Evolutionary conservation across 1,284 basidiomycete genomes (phyloP), one percentile per base, ranked within the genome.

Genomic region (Lignosus rhinocerotis): DNA sequence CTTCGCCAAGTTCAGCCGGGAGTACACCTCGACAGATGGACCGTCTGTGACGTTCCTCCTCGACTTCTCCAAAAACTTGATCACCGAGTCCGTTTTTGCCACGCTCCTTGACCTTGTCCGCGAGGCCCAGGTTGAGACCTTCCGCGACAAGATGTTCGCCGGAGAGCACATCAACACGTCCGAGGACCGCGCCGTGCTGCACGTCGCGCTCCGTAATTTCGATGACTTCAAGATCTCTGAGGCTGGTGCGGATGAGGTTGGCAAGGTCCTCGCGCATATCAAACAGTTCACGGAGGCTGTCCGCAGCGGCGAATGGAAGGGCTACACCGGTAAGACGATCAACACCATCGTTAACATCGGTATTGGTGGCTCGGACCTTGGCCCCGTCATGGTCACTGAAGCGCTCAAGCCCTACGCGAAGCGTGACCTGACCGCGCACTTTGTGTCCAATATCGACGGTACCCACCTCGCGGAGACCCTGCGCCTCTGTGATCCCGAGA

Each of bases 131-230:
- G 87, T 99, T 61, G 93, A 97, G 82, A 73, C 82, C 52, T 87
- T 85, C 75, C 86, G 95, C 54, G 92, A 98, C 73, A 88, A 88
- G 74, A 97, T 98, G 95, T 98, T 96, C 72, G 76, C 87, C 1
- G 96, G 97, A 56, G 86, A 94, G 75, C 96, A 98, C 78, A 98
- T 99, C 84, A 98, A 99, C 82, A 96, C 94, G 17, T 96, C 94
- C 25, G 96, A 99, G 75, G 96, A 92, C 72, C 93, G 96, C 58
- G 92, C 97, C 6, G 96, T 99, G 7, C 84, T 99, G 2, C 96
- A 99, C 75, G 82, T 98, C 62, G 96, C 97, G 6, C 86, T 99
- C 50, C 88, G 96, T 62, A 94, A 97, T 80, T 86, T 94, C 67
- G 79, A 81, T 58, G 84, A 86, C 59, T 84, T 90, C 75, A 80